Conservation (phyloP, 192 early-diverging fungal species). For the Coemansia reversa region DNA sequence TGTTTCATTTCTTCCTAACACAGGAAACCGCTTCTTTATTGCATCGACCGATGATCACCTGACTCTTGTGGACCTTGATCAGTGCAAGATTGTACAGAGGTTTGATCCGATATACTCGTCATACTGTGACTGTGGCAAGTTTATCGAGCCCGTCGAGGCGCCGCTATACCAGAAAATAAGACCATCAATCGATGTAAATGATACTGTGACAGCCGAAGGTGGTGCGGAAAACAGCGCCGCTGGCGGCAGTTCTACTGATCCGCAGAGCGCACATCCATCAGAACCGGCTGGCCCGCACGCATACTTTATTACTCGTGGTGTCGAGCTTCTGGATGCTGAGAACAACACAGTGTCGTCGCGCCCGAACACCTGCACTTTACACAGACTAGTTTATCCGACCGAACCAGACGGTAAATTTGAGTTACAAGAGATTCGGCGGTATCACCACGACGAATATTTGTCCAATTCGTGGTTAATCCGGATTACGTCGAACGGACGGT, state of each 20-base stretch:
- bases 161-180: conserved; percentile 36
- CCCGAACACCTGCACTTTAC: conserved; percentile 84
- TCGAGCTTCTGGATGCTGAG: conserved; percentile 84
- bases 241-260: neutral
- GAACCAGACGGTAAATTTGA: conserved; percentile 67
- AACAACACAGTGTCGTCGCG: conserved; percentile 69
- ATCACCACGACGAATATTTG: conserved; percentile 75
- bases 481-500: conserved; percentile 81
- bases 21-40: conserved; percentile 91
- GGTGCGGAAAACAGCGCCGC: conserved; percentile 1
- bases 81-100: conserved; percentile 55
- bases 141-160: conserved; percentile 71
- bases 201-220: conserved; percentile 4
- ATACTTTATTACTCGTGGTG: conserved; percentile 86
- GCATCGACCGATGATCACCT: conserved; percentile 88
- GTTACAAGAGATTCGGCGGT: conserved; percentile 75
- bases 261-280: neutral
- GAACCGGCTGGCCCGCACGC: conserved; percentile 55
- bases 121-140: conserved; percentile 94
- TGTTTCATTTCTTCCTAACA: conserved; percentile 88
- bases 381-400: conserved; percentile 82
- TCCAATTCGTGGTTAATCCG: conserved; percentile 97
- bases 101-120: conserved; percentile 78
- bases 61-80: conserved; percentile 89
- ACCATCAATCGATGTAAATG: conserved; percentile 21